Base-by-base conservation (phyloP, 352 stramenopile genomes). In the Phytophthora uliginosa region DNA sequence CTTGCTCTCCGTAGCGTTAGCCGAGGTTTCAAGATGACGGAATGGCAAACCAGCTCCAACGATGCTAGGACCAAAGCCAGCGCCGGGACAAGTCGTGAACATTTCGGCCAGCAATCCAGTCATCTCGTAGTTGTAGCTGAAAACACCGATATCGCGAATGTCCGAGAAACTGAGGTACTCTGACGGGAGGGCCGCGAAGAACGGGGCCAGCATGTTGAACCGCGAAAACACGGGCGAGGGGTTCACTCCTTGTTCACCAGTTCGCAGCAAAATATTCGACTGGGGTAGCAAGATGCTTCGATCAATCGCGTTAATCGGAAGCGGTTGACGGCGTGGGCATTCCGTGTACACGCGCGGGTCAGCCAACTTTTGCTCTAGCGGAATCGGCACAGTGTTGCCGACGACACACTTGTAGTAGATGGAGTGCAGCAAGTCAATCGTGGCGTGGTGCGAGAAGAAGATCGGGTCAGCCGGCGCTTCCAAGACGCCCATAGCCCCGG, bases 101-200 rank as follows among this genome's bases (percentile, higher is more conserved):
- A 96, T 90, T 59, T 85, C 75, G 7, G 73, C 86, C 31, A 96
- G 66, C 63, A 92, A 55, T 0, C 90, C 90, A 18, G 78, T 85
- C 74, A 95, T 88, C 69, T 94, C 77, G 67, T 96, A 96, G 75
- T 94, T 95, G 83, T 95, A 97, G 79, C 87, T 95, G 73, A 88
- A 91, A 0, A 66, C 69, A 15, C 88, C 88, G 47, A 97, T 75
- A 54, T 95, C 80, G 22, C 85, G 88, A 59, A 92, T 83, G 58
- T 96, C 90, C 15, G 87, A 91, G 53, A 88, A 71, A 59, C 85
- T 85, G 70, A 90, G 33, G 67, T 96, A 96, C 26, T 91, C 80
- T 0, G 69, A 77, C 15, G 88, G 84, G 13, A 97, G 76, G 17
- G 69, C 36, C 8, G 68, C 71, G 53, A 95, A 95, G 51, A 89